Base-by-base conservation (phyloP, 129 eudicot genomes). In the Heracleum sosnowskyi region DNA sequence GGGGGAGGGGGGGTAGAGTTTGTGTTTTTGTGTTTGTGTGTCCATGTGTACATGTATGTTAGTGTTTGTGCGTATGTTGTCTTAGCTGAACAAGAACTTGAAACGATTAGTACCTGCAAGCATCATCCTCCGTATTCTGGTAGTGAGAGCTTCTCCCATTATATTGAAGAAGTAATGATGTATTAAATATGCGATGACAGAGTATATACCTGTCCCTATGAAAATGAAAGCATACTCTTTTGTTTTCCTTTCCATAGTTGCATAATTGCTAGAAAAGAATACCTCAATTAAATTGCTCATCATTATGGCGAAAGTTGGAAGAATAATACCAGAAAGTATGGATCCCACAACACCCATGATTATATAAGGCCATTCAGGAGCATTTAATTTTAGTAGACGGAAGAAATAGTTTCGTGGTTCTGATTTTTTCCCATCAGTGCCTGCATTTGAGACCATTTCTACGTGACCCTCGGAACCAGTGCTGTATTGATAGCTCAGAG, bases 261-360 rank as follows among this genome's bases (percentile, higher is more conserved):
- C 89, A 28, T 89, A 84, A 76, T 94, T 87, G 26, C 29, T 77
- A 41, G 85, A 91, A 84, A 91, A 94, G 82, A 94, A 94, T 24
- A 94, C 97, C 84, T 94, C 98, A 45, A 94, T 94, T 97, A 94
- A 91, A 45, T 91, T 94, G 85, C 98, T 89, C 98, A 94, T 94
- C 33, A 91, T 97, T 46, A 94, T 89, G 3, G 98, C 98, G 70
- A 94, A 88, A 11, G 98, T 91, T 12, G 98, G 98, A 68, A 96
- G 90, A 7, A 93, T 91, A 42, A 93, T 89, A 20, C 98, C 98
- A 0, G 98, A 89, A 49, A 93, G 93, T 53, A 93, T 80, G 0
- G 98, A 91, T 47, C 98, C 98, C 0, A 89, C 83, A 45, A 97
- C 96, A 33, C 98, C 98, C 96, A 89, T 89, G 64, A 93, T 86